Base-by-base conservation (phyloP, 805 yeast genomes). In the Teunomyces cretensis region DNA sequence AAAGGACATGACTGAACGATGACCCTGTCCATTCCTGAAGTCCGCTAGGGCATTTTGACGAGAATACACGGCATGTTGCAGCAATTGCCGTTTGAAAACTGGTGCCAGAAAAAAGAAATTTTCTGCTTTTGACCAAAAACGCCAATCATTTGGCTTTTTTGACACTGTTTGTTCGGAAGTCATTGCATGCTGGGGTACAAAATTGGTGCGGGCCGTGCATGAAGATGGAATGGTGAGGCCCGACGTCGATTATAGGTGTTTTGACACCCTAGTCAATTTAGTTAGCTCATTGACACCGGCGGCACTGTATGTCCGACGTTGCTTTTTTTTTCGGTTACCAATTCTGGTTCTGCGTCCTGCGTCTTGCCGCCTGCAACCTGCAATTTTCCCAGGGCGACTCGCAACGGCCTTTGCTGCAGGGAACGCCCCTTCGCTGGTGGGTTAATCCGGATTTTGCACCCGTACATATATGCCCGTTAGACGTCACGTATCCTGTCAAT, bases 1-100 rank as follows among this genome's bases (percentile, higher is more conserved):
- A 35, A 35, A 35, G 22, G 38, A 35, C 38, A 35, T 35, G 38
- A 35, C 38, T 13, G 38, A 35, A 35, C 38, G 38, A 35, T 35
- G 38, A 35, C 27, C 9, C 22, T 13, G 38, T 35, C 38, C 38
- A 35, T 35, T 35, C 38, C 11, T 35, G 38, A 35, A 12, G 28
- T 11, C 12, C 17, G 38, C 27, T 6, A 35, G 8, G 38, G 38
- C 38, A 35, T 35, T 35, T 35, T 22, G 22, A n/a, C 15, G 28
- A 22, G 22, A 19, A 24, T 24, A 22, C n/a, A 22, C 38, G 38
- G 38, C 38, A 24, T 17, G 38, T 22, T 35, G 28, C 26, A 22
- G 15, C 11, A 35, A 35, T 33, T 35, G 38, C 38, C 38, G 38
- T 35, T 17, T 35, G n/a, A 24, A 35, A 16, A 16, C 17, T 17